Conservation (phyloP, 352 stramenopile genomes). For the Phytophthora sp. region DNA sequence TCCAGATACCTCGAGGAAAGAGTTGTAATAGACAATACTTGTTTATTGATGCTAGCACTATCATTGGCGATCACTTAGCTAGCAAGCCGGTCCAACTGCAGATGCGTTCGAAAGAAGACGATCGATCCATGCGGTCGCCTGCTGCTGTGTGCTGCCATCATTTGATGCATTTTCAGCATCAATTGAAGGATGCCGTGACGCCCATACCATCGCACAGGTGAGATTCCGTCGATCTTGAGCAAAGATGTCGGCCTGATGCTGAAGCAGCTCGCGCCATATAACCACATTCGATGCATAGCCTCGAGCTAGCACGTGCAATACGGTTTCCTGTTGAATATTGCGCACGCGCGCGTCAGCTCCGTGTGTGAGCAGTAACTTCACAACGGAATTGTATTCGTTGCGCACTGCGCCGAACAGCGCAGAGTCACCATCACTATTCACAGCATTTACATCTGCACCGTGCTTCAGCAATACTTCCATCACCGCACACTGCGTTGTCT, state of each 20-base stretch:
- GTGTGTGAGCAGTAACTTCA: constrained; percentile 25
- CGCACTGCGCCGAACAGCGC: constrained; percentile 34
- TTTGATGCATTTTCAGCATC: background rate
- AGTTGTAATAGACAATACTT: no score
- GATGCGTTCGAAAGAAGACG: constrained; percentile 2
- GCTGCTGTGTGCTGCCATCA: background rate
- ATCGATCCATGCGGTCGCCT: constrained; percentile 11
- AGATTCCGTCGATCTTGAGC: constrained; percentile 19
- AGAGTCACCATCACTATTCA: constrained; percentile 35
- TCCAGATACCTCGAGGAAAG: no score
- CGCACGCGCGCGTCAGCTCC: constrained; percentile 18
- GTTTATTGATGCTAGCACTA: no score
- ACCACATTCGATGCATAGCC: constrained; percentile 29
- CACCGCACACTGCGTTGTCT: constrained; percentile 32
- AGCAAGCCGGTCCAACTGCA: constrained; percentile 1
- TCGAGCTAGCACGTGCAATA: constrained; percentile 34
- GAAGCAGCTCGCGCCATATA: constrained; percentile 32
- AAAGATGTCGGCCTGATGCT: constrained; percentile 18
- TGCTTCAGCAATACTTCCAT: constrained; percentile 29
- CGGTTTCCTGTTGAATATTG: constrained; percentile 21
- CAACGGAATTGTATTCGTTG: constrained; percentile 23
- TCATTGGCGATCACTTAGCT: constrained; percentile 1
- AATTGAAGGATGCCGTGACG: background rate
- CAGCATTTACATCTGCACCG: constrained; percentile 35
- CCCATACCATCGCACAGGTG: constrained; percentile 30